phyloP scores from a whole-genome alignment of 331 rosid genomes.

The Erythrophleum ivorense region DNA sequence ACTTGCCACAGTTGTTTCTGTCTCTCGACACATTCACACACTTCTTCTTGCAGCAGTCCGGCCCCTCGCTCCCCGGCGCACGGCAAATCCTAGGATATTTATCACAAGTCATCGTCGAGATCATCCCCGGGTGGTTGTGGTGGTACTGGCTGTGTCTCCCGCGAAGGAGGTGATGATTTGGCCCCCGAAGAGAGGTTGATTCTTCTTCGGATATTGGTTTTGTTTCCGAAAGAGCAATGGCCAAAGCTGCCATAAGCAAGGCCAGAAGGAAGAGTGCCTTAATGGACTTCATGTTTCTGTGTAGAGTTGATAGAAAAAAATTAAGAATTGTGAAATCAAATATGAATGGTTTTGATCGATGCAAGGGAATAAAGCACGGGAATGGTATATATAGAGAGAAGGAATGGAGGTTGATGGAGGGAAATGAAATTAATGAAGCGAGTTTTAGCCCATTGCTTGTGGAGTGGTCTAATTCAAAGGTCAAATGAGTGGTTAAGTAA shows the following conservation, averaged over 20 bases:
- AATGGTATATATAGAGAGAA: constrained; percentile 22
- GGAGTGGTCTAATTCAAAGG: constrained; percentile 54
- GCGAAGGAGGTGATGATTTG: constrained; percentile 37
- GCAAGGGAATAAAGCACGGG: constrained; percentile 18
- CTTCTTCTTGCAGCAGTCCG: constrained; percentile 58
- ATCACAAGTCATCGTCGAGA: constrained; percentile 46
- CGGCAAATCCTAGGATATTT: constrained; percentile 59
- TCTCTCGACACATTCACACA: constrained; percentile 61
- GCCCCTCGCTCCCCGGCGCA: constrained; percentile 52
- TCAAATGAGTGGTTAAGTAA: constrained; percentile 36
- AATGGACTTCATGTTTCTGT: constrained; percentile 45
- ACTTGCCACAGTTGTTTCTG: constrained; percentile 61
- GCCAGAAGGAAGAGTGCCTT: constrained; percentile 42
- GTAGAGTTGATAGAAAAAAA: background rate
- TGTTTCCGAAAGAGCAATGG: constrained; percentile 50
- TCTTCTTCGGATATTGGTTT: constrained; percentile 10
- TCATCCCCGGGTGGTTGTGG: background rate
- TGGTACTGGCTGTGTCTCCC: background rate
- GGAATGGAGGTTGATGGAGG: background rate
- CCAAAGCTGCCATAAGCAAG: constrained; percentile 46
- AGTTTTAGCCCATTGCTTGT: constrained; percentile 12
- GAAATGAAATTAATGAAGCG: background rate
- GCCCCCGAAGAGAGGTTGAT: background rate
- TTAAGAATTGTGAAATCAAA: constrained; percentile 11
- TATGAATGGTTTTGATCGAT: constrained; percentile 37